A percentile compares a stretch with the other conserved stretches of the same genome.
These are phyloP conservation scores for Populus hybrid DNA, from an alignment of 441 rosid genomes.

Conservation along the genomic window DNA sequence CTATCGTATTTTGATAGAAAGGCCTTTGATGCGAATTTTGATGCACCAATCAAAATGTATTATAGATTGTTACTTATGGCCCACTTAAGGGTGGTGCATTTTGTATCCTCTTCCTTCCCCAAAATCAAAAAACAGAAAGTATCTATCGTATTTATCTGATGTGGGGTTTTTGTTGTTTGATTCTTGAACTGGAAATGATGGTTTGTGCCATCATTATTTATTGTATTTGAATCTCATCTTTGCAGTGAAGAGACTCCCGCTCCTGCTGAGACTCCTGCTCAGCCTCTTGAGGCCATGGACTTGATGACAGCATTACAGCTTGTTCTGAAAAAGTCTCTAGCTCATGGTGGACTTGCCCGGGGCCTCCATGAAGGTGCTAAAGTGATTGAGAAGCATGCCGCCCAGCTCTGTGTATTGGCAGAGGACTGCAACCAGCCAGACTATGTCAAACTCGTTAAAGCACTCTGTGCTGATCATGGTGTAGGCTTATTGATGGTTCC, in stretches of 20 bases:
- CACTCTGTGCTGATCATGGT: conserved; percentile 75
- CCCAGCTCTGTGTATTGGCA: conserved; percentile 74
- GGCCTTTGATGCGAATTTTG: neutral
- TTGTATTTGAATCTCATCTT: too few species aligned
- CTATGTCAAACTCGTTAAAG: conserved; percentile 77
- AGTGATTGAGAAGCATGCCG: conserved; percentile 77
- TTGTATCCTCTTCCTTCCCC: neutral
- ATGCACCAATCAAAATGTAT: neutral
- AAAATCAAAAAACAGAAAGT: neutral
- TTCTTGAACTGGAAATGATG: conserved; percentile 7
- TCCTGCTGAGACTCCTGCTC: conserved; percentile 33
- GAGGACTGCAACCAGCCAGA: conserved; percentile 93
- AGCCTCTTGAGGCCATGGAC: conserved; percentile 63
- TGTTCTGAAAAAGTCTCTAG: conserved; percentile 42
- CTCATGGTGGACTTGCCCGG: too few species aligned
- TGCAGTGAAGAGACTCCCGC: conserved; percentile 50
- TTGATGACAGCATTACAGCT: conserved; percentile 10
- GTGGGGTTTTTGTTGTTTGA: neutral
- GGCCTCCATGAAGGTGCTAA: conserved; percentile 86
- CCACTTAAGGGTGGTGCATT: neutral
- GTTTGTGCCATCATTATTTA: too few species aligned
- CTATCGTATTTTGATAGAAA: too few species aligned
- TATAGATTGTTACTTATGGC: neutral
- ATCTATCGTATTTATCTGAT: neutral
- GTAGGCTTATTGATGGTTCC: conserved; percentile 66